Evolutionary conservation across 2,329 filamentous ascomycete species (phyloP), one percentile per base, ranked within the genome.

Genomic region (Epichloe sylvatica): DNA sequence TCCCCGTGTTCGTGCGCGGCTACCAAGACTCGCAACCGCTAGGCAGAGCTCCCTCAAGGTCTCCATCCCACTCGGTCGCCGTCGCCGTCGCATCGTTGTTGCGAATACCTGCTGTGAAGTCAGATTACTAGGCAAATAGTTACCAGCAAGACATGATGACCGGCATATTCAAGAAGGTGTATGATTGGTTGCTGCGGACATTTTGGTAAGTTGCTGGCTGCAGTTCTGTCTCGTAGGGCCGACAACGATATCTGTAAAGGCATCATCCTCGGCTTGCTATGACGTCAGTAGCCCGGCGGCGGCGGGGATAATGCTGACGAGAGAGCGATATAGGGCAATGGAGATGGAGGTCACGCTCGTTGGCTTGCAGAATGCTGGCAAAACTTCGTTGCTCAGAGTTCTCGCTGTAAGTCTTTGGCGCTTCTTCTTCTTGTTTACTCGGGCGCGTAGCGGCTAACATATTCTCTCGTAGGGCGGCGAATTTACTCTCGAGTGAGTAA

Each of bases 301-400:
- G 17, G 33, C n/a, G 21, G 21, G 30, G 4, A 12, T 35, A 44
- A 49, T 54, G 47, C 52, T 62, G 54, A 62, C 50, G 17, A 43
- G 39, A 40, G 17, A 40, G 19, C 37, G 30, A 47, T 51, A 54
- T 57, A 96, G 91, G 92, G 89, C 91, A 59, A 94, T 90, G 57
- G 92, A 98, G 74, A 96, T 98, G 90, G 92, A 98, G 71, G 91
- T 98, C 65, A 97, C 92, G 59, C 94, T 98, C 84, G 91, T 98
- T 66, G 92, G 92, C 23, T 73, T 98, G 64, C 92, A 98, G 67
- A 97, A 97, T 72, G 92, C 92, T 52, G 92, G 92, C 63, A 98
- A 98, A 73, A 97, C 92, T 38, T 97, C 91, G 54, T 70, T 98
- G 63, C 75, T 98, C 67, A 80, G 90, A 60, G 91, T 97, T 61